A percentile compares a stretch with the other conserved stretches of the same genome.
phyloP scores from a whole-genome alignment of 352 stramenopile genomes.

The Pythium grandisporangium region DNA sequence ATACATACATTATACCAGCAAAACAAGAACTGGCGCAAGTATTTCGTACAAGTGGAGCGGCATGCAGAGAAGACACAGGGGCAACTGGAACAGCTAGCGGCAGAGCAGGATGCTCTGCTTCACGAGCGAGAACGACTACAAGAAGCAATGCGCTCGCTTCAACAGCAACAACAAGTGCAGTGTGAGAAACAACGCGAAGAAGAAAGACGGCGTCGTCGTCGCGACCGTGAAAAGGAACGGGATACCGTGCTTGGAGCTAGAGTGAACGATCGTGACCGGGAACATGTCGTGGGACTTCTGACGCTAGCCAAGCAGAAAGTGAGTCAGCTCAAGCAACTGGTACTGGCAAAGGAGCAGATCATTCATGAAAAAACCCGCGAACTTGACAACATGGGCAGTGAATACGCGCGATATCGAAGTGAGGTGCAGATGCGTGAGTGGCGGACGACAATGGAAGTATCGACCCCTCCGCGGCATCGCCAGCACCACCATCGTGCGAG shows the following conservation, averaged over 20 bases:
- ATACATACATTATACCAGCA: constrained; percentile 16
- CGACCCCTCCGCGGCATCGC: not conserved
- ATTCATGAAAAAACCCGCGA: constrained; percentile 22
- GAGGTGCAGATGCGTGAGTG: constrained; percentile 25
- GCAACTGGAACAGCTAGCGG: constrained; percentile 19
- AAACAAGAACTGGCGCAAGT: constrained; percentile 68
- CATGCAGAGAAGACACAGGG: constrained; percentile 21
- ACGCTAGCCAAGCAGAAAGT: constrained; percentile 48
- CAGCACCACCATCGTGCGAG: too few species aligned
- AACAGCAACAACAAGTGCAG: constrained; percentile 14
- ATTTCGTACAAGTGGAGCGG: constrained; percentile 45
- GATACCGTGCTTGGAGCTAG: too few species aligned
- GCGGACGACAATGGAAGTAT: constrained; percentile 14
- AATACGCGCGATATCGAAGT: constrained; percentile 21
- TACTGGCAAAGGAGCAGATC: constrained; percentile 29
- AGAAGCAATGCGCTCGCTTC: constrained; percentile 7
- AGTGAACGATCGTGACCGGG: not conserved
- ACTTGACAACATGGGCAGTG: constrained; percentile 11
- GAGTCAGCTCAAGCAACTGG: constrained; percentile 29
- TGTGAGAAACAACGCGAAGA: constrained; percentile 9
- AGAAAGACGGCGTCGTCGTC: not conserved
- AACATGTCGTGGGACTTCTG: constrained; percentile 24
- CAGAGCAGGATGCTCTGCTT: constrained; percentile 24
- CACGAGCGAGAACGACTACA: constrained; percentile 16
- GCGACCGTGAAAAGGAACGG: too few species aligned